phyloP scores from a whole-genome alignment of 2,329 filamentous ascomycete species.

The Stachybotrys chartarum region DNA sequence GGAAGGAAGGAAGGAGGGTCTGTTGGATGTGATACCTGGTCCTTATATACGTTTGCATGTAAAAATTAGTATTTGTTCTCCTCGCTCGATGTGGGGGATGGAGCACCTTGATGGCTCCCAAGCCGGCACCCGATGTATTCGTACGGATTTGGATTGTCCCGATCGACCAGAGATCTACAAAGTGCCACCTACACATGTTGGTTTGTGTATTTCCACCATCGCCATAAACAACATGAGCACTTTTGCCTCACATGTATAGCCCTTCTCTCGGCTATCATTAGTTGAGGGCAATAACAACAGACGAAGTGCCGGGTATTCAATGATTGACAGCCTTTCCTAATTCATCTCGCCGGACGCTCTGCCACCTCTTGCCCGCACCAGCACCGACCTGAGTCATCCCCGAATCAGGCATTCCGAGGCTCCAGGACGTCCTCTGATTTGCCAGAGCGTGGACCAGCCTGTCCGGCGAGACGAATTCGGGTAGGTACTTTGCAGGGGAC shows the following conservation, averaged over 20 bases:
- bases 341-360: neutral
- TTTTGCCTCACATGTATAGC: too few species aligned
- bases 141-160: neutral
- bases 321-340: neutral
- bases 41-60: neutral
- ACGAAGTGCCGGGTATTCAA: too few species aligned
- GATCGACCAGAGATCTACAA: too few species aligned
- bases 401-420: neutral
- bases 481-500: neutral
- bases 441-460: neutral
- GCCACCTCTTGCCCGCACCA: neutral
- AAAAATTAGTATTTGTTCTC: neutral
- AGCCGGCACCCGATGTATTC: neutral
- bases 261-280: too few species aligned
- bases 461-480: slow-evolving; percentile 7
- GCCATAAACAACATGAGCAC: too few species aligned
- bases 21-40: neutral
- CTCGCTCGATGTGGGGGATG: too few species aligned
- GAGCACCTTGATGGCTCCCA: neutral
- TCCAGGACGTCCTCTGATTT: neutral
- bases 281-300: too few species aligned
- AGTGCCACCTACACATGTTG: too few species aligned
- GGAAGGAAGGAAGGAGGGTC: neutral
- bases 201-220: too few species aligned
- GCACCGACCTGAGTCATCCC: neutral